Percentiles rank a stretch among this genome's conserved stretches.
These are phyloP conservation scores for Leishmania martiniquensis DNA, from an alignment of 208 protist genomes.

Conservation along the genomic window DNA sequence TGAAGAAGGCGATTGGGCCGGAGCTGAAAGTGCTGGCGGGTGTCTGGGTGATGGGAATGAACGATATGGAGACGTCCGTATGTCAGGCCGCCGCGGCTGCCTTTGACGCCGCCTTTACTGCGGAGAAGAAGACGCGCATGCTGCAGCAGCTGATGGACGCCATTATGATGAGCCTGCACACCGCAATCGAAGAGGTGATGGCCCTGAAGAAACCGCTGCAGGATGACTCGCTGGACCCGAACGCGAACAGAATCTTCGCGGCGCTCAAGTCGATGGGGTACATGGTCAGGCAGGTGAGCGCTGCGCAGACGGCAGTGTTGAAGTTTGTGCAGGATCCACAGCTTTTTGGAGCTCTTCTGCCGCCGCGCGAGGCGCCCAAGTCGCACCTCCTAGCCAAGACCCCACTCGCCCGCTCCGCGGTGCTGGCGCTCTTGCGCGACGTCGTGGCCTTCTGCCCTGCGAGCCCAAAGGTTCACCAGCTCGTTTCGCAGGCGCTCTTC, in stretches of 20 bases:
- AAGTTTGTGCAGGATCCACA: constrained; percentile 58
- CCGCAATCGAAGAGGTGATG: constrained; percentile 44
- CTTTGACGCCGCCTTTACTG: constrained; percentile 63
- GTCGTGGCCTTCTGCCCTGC: constrained; percentile 66
- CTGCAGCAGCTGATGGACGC: constrained; percentile 61
- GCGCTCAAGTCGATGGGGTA: constrained; percentile 74
- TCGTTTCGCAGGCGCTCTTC: constrained; percentile 56
- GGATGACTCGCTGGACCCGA: constrained; percentile 71
- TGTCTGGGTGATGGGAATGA: constrained; percentile 81
- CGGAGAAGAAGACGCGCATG: constrained; percentile 64
- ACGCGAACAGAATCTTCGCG: constrained; percentile 68
- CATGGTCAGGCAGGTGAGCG: constrained; percentile 78
- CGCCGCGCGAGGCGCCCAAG: constrained; percentile 27
- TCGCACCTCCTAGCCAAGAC: constrained; percentile 56
- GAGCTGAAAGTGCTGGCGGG: constrained; percentile 57
- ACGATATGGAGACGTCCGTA: constrained; percentile 78
- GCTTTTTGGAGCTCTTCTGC: constrained; percentile 49
- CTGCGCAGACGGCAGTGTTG: constrained; percentile 56
- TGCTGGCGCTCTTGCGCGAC: constrained; percentile 77
- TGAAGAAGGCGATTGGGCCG: constrained; percentile 46
- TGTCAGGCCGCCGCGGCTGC: constrained; percentile 50
- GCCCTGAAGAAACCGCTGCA: constrained; percentile 49
- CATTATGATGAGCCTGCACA: constrained; percentile 50
- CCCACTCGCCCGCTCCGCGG: constrained; percentile 70
- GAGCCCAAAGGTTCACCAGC: constrained; percentile 54